Evolutionary conservation across 345 rosid genomes (phyloP), one percentile per base, ranked within the genome.

Genomic region (Boechera retrofracta): DNA sequence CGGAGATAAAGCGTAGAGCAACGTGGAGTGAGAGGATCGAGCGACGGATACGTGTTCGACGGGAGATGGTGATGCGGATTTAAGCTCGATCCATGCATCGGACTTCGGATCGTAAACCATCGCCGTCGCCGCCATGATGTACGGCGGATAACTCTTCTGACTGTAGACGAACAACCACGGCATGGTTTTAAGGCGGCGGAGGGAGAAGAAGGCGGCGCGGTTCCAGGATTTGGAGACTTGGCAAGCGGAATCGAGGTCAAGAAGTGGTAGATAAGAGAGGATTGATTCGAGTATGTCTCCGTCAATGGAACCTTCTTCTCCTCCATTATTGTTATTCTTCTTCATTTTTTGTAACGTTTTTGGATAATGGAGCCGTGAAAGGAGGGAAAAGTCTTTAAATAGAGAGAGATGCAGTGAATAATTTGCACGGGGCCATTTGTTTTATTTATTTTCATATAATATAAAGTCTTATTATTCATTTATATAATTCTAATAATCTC

Each of bases 41-140:
- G 84, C 81, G 47, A 44, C 32, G 1, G 89, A 81, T 31, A 68
- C 60, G 80, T 55, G 58, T 32, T 51, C 10, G 41, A 76, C 47
- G 4, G 84, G 70, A 15, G 78, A 80, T 1, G 32, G 80, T 1
- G 38, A 82, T 0, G 42, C 21, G 35, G 54, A 80, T 21, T 7
- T 61, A 77, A 93, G 55, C 32, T 82, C 74, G 60, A 89, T 63
- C 97, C 96, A 90, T 7, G 76, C n/a, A 12, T 71, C n/a, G 4
- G 91, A 87, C 11, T 89, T 88, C 0, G 98, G 96, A 72, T 94
- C 98, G 80, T 82, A 94, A 4, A 91, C 96, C 78, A 68, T 77
- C 7, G 68, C 33, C 32, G 79, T 9, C 13, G 87, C 11, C 42
- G 83, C 2, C 24, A 57, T 53, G 32, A 69, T 36, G 83, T 79